Base-by-base conservation (phyloP, 306 rosid genomes). In the Malus sieversii region DNA sequence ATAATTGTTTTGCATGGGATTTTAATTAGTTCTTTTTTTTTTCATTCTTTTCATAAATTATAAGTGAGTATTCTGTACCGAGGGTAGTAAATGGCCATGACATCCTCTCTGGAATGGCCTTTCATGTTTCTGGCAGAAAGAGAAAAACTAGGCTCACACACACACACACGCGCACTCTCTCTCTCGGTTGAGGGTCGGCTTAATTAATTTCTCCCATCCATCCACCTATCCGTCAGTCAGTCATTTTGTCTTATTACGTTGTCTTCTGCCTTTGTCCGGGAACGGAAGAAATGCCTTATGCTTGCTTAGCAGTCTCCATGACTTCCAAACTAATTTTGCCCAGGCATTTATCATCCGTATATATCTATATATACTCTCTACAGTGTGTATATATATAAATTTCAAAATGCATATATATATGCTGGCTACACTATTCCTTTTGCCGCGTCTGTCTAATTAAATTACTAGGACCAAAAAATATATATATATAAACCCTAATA, bases 101-200 rank as follows among this genome's bases (percentile, higher is more conserved):
- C 88, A 82, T 80, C 73, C 74, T 79, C 81, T 80, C 84, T 74
- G 82, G 78, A 79, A 75, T 77, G 78, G 78, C 78, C 82, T 80
- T 82, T 80, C 79, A 75, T 75, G 77, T 76, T 79, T 83, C 79
- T 83, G 86, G 81, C 76, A 60, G 70, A 72, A 30, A 44, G 62
- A 62, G 80, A 62, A 64, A 59, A 9, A 5, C 16, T 4, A 23
- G 13, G 8, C 23, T 48, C 33, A 25, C 55, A 16, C 48, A 10
- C 48, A 27, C 27, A 27, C 27, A 0, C 48, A 3, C 40, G 1
- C 42, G 1, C 42, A 1, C 48, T 10, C 33, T 32, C 33, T 32
- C 51, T 45, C 51, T 45, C 52, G 18, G 52, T 57, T 59, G 65
- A 66, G 75, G 73, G 78, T 72, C 65, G 68, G 68, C 63, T 57